These are phyloP conservation scores for Verticillium tricorpus DNA, from an alignment of 2,329 filamentous ascomycete genomes.

Conservation along the genomic window DNA sequence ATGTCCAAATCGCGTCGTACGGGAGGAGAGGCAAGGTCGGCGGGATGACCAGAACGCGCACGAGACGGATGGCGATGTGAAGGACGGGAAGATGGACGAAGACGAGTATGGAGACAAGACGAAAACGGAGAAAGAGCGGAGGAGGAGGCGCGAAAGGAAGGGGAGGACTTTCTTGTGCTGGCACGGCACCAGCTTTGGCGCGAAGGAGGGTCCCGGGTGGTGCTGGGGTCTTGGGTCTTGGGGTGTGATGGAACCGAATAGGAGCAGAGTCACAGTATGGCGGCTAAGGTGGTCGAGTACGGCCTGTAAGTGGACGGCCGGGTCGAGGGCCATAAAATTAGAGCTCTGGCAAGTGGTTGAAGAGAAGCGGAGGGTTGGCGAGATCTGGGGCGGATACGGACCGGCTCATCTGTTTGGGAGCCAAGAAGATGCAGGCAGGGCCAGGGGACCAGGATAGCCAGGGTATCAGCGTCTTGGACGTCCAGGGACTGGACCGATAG, in stretches of 20 bases:
- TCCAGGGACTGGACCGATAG: constrained; percentile 10
- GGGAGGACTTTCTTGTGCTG: constrained; percentile 4
- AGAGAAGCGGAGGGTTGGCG: constrained; percentile 5
- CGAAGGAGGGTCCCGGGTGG: background rate
- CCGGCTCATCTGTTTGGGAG: constrained; percentile 14
- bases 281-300: constrained; percentile 34
- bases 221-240: constrained; percentile 5
- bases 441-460: constrained; percentile 7
- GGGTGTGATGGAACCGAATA: constrained; percentile 33
- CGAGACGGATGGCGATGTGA: constrained; percentile 1
- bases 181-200: background rate
- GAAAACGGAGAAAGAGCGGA: constrained; percentile 16
- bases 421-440: constrained; percentile 12
- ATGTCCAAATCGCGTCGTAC: background rate
- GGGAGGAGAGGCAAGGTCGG: background rate
- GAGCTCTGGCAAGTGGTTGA: constrained; percentile 16
- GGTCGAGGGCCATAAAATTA: constrained; percentile 38
- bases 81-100: constrained; percentile 8
- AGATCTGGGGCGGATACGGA: constrained; percentile 13
- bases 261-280: constrained; percentile 35
- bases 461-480: constrained; percentile 7
- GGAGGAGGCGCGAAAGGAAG: constrained; percentile 13
- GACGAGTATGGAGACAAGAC: constrained; percentile 14
- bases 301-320: constrained; percentile 37
- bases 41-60: background rate